phyloP scores from a whole-genome alignment of 78 protist genomes.

The Dictyostelium citrinum region DNA sequence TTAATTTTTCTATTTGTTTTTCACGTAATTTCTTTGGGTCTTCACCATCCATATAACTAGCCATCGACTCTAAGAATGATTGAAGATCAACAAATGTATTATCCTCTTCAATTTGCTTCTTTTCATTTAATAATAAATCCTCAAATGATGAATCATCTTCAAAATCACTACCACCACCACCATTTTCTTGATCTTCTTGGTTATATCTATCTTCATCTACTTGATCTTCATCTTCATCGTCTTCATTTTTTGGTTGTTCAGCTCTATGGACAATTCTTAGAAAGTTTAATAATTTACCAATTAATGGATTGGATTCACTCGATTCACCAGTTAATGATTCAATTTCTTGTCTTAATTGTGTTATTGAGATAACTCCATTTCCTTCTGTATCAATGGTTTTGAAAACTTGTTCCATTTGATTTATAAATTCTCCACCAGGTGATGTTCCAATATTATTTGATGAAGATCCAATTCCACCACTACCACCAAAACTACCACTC shows the following conservation, averaged over 20 bases:
- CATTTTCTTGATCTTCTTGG: background rate
- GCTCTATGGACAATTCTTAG: conserved; percentile 39
- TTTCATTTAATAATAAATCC: background rate
- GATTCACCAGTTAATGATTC: conserved; percentile 27
- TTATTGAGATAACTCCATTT: conserved; percentile 28
- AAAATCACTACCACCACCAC: background rate
- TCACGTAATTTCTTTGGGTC: conserved; percentile 20
- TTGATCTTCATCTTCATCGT: background rate
- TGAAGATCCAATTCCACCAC: background rate
- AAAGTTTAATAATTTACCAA: conserved; percentile 21
- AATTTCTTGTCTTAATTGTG: conserved; percentile 47
- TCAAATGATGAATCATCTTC: conserved; percentile 5
- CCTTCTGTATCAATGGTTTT: conserved; percentile 39
- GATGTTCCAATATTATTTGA: background rate
- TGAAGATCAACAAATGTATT: conserved; percentile 37
- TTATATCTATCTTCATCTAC: background rate
- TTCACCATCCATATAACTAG: conserved; percentile 41
- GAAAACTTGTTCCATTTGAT: conserved; percentile 70
- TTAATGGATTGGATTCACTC: conserved; percentile 24
- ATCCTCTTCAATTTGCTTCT: background rate
- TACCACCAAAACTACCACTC: background rate
- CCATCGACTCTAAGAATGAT: conserved; percentile 35
- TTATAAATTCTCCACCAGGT: conserved; percentile 24
- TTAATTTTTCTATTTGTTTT: background rate
- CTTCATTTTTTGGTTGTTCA: background rate